Conservation (phyloP, 352 stramenopile species). For the Phytopythium ostracodes region DNA sequence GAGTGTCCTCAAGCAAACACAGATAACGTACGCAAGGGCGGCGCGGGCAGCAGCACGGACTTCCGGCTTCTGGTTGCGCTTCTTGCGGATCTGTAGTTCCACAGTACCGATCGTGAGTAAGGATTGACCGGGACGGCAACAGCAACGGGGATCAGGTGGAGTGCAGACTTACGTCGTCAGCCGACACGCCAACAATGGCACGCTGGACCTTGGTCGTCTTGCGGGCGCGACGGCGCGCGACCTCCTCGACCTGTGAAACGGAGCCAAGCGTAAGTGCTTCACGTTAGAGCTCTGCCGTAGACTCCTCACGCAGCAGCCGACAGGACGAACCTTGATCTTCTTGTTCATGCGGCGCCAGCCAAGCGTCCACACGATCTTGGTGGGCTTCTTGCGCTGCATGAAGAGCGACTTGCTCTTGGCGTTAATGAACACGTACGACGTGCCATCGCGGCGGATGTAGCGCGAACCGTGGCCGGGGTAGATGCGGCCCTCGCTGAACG, state of each 20-base stretch:
- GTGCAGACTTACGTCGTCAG: conserved; percentile 85
- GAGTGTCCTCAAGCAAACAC: too few species aligned
- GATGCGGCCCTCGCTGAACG: conserved; percentile 90
- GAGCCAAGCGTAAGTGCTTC: background rate
- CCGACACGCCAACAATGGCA: conserved; percentile 95
- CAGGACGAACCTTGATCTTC: conserved; percentile 93
- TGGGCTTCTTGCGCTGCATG: conserved; percentile 99
- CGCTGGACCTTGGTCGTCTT: conserved; percentile 96
- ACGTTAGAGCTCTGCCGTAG: background rate
- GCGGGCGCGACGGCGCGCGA: conserved; percentile 80
- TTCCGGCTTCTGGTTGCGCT: conserved; percentile 95
- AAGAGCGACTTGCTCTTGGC: conserved; percentile 98
- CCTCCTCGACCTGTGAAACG: conserved; percentile 63
- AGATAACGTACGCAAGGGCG: conserved; percentile 86
- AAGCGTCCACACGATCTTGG: conserved; percentile 99
- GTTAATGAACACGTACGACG: conserved; percentile 94
- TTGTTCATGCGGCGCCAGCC: conserved; percentile 98
- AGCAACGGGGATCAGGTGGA: background rate
- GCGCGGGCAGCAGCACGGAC: conserved; percentile 89
- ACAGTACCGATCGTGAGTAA: background rate
- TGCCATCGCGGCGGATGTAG: conserved; percentile 97
- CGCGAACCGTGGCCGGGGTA: conserved; percentile 99
- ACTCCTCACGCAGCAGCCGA: too few species aligned
- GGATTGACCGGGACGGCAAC: background rate
- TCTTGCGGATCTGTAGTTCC: conserved; percentile 92